Evolutionary conservation across 2,329 filamentous ascomycete genomes (phyloP), one percentile per base, ranked within the genome.

Genomic region (Ilyonectria destructans): DNA sequence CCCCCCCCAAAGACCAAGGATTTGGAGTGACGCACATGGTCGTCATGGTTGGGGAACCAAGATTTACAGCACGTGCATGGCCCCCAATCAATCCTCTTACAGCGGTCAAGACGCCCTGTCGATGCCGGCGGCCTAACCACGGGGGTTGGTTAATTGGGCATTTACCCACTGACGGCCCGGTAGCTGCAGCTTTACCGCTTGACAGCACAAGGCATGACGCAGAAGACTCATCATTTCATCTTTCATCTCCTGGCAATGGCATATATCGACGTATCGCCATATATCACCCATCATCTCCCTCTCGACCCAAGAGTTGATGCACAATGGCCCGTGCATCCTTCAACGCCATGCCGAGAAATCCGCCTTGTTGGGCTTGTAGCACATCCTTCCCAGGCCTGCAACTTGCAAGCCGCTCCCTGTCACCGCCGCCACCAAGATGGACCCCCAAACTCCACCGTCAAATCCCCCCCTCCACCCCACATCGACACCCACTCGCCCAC

Each of bases 21-120:
- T 10, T 21, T 15, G 45, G 52, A 70, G 73, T 79, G 77, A 78
- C 77, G 77, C 76, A 78, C 77, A 78, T 78, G 77, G 71, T 67
- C 72, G 74, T 77, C 77, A 77, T 77, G 71, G 73, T 75, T 72
- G 71, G 72, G 69, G 65, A 62, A 55, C 10, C 26, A 8, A 58
- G 56, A 52, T 17, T 52, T 29, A 59, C 69, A 66, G 67, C 74
- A 74, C 68, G 74, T 75, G 72, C 73, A 68, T 29, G 31, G 33
- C 57, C 17, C 31, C 37, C 37, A 43, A 43, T 43, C 37, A 13
- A 43, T 17, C 48, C 15, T 23, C n/a, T 26, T 33, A 46, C 58
- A 52, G 37, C 29, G 35, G n/a, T 43, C 6, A 31, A 31, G 8
- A 48, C 29, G 26, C 29, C 59, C 59, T 62, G 54, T 60, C 58